phyloP scores from a whole-genome alignment of 192 early-diverging fungal species.

The Coemansia sp. region DNA sequence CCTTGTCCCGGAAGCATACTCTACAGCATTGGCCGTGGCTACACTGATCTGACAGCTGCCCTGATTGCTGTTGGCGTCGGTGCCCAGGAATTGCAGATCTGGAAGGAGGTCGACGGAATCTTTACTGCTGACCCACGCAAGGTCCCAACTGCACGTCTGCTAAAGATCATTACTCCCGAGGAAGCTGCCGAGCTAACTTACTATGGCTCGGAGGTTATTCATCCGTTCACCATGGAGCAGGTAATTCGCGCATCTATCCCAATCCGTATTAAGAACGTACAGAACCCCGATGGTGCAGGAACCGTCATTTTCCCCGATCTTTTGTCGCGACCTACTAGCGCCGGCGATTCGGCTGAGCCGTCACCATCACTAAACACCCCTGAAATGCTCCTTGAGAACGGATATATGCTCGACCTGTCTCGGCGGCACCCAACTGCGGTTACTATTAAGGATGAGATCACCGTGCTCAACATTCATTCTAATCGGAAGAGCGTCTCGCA shows the following conservation, averaged over 20 bases:
- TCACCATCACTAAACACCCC: conserved; percentile 57
- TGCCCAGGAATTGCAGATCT: conserved; percentile 94
- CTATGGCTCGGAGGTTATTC: conserved; percentile 94
- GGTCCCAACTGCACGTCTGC: conserved; percentile 76
- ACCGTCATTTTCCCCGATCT: conserved; percentile 92
- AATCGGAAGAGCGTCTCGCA: conserved; percentile 94
- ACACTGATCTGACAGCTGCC: conserved; percentile 97
- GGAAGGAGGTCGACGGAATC: conserved; percentile 99
- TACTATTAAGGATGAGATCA: conserved; percentile 98
- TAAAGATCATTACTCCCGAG: conserved; percentile 93
- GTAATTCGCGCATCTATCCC: conserved; percentile 95
- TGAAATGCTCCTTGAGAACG: conserved; percentile 65
- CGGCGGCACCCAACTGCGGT: conserved; percentile 90
- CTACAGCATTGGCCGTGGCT: conserved; percentile 91
- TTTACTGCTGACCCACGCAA: conserved; percentile 99
- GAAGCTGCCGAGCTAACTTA: conserved; percentile 98
- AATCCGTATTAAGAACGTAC: conserved; percentile 98
- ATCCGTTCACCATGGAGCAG: conserved; percentile 99
- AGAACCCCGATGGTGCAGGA: conserved; percentile 86
- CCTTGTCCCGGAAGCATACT: conserved; percentile 92
- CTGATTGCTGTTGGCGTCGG: conserved; percentile 85
- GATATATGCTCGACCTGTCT: conserved; percentile 69
- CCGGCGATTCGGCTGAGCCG: conserved; percentile 52
- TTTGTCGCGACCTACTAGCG: conserved; percentile 50
- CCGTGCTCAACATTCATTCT: conserved; percentile 95